Conservation (phyloP, 352 stramenopile species). For the Pythium graminicola region DNA sequence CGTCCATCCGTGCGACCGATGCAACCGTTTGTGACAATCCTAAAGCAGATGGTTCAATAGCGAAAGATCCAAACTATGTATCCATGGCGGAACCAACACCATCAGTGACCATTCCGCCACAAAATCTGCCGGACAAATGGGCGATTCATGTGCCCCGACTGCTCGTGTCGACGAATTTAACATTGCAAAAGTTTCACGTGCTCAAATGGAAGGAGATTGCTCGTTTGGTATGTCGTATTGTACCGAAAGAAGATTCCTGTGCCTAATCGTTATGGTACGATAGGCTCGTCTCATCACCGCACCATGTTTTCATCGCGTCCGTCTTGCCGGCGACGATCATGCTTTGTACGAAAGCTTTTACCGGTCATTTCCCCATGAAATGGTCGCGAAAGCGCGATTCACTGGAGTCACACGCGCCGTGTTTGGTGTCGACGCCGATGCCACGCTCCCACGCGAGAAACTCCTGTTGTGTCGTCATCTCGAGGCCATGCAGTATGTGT, state of each 20-base stretch:
- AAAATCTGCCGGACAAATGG: slow-evolving; percentile 10
- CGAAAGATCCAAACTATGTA: not conserved
- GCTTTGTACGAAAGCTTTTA: slow-evolving; percentile 66
- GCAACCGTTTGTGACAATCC: not conserved
- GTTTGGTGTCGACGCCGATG: slow-evolving; percentile 31
- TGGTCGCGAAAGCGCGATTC: slow-evolving; percentile 65
- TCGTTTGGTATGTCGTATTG: slow-evolving; percentile 38
- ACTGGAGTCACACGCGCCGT: slow-evolving; percentile 53
- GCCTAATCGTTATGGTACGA: not conserved
- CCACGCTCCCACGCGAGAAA: slow-evolving; percentile 20
- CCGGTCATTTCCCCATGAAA: slow-evolving; percentile 57
- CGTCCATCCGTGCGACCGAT: not conserved
- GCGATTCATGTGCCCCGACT: slow-evolving; percentile 13
- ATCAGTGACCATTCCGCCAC: not conserved
- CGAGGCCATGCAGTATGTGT: slow-evolving; percentile 56
- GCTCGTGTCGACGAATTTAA: slow-evolving; percentile 32
- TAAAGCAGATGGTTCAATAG: not conserved
- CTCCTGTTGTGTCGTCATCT: slow-evolving; percentile 44
- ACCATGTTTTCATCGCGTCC: slow-evolving; percentile 40
- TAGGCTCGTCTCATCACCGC: slow-evolving; percentile 36
- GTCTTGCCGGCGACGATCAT: slow-evolving; percentile 49
- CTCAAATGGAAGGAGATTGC: slow-evolving; percentile 60
- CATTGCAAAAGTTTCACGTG: slow-evolving; percentile 53
- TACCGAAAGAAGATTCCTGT: too few relatives aligned
- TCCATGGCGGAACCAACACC: not conserved